Evolutionary conservation across 2,329 filamentous ascomycete species (phyloP).

Genomic region (Fusarium palustre): DNA sequence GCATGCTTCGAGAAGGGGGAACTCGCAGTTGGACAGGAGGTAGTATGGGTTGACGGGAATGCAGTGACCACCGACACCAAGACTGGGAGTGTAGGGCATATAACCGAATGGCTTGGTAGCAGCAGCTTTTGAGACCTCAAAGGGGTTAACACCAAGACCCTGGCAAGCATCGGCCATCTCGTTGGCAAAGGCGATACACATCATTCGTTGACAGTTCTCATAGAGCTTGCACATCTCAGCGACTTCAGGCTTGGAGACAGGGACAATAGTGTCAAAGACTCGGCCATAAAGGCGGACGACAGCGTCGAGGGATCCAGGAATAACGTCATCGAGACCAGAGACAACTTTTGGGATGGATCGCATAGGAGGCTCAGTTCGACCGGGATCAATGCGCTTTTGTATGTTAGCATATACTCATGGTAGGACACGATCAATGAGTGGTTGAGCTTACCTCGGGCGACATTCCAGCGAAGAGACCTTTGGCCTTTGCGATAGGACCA

Average conservation of each 20-base stretch:
- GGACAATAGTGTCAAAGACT: constrained; percentile 60
- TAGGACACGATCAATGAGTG: fast-evolving
- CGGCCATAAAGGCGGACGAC: constrained; percentile 58
- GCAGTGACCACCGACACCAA: constrained; percentile 67
- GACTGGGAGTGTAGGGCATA: constrained; percentile 58
- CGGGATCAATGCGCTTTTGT: constrained; percentile 62
- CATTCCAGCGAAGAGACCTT: constrained; percentile 61
- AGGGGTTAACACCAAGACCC: constrained; percentile 58
- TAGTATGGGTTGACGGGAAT: constrained; percentile 68
- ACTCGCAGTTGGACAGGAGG: constrained; percentile 59
- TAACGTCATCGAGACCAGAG: constrained; percentile 61
- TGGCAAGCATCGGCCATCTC: constrained; percentile 66
- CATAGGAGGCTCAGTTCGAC: constrained; percentile 55
- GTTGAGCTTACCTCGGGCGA: constrained; percentile 53
- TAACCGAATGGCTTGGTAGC: constrained; percentile 65
- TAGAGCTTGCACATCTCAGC: constrained; percentile 69
- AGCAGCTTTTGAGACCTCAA: constrained; percentile 61
- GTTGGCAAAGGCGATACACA: constrained; percentile 65
- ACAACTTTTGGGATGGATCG: constrained; percentile 64
- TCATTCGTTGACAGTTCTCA: constrained; percentile 67
- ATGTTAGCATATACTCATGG: background rate
- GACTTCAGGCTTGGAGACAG: constrained; percentile 63
- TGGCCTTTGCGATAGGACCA: constrained; percentile 55
- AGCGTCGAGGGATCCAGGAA: constrained; percentile 56
- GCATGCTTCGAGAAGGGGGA: constrained; percentile 60